Percentiles rank a stretch among this genome's conserved stretches.
These are phyloP conservation scores for Amphicarpaea edgeworthii DNA, from an alignment of 306 rosid species.

Conservation along the genomic window DNA sequence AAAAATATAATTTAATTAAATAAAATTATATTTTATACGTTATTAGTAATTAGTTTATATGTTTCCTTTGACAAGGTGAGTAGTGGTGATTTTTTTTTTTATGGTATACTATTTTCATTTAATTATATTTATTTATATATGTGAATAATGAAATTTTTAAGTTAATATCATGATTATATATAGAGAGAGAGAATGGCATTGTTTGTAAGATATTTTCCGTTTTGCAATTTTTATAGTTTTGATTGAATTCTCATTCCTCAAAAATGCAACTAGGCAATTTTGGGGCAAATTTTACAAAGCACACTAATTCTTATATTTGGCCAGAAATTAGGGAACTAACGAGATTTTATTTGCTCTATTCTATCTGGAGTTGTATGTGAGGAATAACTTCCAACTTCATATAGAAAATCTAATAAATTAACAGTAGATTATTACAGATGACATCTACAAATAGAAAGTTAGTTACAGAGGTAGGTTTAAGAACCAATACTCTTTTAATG, in stretches of 20 bases:
- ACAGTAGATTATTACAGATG: background rate
- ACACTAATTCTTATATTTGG: background rate
- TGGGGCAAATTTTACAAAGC: background rate
- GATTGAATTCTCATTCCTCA: background rate
- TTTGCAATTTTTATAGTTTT: background rate
- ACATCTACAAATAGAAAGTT: conserved; percentile 39
- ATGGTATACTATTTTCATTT: too few species aligned
- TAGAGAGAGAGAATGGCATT: background rate
- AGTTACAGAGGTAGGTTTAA: background rate
- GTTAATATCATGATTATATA: too few species aligned
- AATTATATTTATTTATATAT: too few species aligned
- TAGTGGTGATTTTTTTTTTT: too few species aligned
- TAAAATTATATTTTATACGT: too few species aligned
- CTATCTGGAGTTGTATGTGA: background rate
- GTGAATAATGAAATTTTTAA: too few species aligned
- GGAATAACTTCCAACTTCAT: background rate
- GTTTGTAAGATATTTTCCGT: background rate
- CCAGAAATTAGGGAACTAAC: background rate
- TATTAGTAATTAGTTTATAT: too few species aligned
- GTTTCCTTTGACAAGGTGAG: too few species aligned
- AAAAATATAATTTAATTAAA: too few species aligned
- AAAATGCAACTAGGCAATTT: background rate
- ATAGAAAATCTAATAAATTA: background rate
- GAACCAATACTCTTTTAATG: conserved; percentile 22
- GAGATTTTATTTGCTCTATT: background rate